Conservation (phyloP, 2,329 filamentous ascomycete species). For the Fusarium sp. region DNA sequence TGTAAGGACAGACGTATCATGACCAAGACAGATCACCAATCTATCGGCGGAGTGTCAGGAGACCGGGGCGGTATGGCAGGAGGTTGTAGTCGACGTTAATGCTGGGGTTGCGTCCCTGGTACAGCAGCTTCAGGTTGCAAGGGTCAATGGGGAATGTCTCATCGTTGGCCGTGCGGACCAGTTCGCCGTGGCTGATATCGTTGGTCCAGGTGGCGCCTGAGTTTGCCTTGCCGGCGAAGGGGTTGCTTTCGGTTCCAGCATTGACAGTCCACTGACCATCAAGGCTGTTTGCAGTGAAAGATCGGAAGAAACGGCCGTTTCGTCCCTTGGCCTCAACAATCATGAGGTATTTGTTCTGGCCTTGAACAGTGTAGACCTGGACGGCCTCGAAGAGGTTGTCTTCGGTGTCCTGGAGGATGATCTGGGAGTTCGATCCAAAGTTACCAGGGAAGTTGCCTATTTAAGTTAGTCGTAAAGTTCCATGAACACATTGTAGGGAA, state of each 20-base stretch:
- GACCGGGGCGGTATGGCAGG: conserved; percentile 27
- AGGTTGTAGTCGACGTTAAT: conserved; percentile 57
- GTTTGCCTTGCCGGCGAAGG: conserved; percentile 74
- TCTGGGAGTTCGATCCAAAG: conserved; percentile 64
- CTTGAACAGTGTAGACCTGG: conserved; percentile 70
- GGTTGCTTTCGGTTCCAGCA: conserved; percentile 63
- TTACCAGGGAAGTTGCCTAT: conserved; percentile 65
- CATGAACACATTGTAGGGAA: too few relatives aligned
- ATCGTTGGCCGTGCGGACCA: conserved; percentile 66
- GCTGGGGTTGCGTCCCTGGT: conserved; percentile 64
- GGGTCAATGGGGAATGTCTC: conserved; percentile 72
- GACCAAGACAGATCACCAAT: neutral
- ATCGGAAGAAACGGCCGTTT: conserved; percentile 72
- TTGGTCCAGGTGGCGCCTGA: conserved; percentile 72
- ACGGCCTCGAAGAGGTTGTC: conserved; percentile 74
- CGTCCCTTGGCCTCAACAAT: conserved; percentile 71
- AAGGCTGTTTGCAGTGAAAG: conserved; percentile 69
- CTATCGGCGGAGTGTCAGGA: conserved; percentile 17
- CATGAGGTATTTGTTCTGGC: conserved; percentile 70
- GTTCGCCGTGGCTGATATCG: conserved; percentile 73
- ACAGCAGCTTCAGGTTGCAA: conserved; percentile 73
- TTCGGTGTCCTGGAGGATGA: conserved; percentile 64
- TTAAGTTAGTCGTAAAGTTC: too few relatives aligned
- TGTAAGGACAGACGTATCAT: neutral
- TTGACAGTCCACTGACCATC: conserved; percentile 68